phyloP scores from a whole-genome alignment of 345 rosid genomes.

The Punica granatum region DNA sequence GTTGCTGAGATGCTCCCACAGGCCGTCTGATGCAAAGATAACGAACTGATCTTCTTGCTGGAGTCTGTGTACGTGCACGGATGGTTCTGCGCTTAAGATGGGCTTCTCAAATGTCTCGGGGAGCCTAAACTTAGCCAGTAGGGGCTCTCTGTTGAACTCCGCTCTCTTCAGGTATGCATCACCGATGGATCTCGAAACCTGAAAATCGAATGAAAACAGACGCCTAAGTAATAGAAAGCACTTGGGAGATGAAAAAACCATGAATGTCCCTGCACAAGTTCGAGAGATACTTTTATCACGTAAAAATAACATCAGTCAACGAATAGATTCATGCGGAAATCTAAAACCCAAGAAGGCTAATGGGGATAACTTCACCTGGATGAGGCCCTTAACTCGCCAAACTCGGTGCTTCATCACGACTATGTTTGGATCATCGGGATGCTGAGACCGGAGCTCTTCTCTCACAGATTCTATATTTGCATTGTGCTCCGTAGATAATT shows the following conservation, averaged over 20 bases:
- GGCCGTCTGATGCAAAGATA: constrained; percentile 83
- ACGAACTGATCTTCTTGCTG: constrained; percentile 57
- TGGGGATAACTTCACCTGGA: constrained; percentile 44
- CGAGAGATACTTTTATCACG: too few species aligned
- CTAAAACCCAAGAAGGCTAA: neutral
- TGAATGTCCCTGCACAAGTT: too few species aligned
- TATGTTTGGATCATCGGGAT: constrained; percentile 63
- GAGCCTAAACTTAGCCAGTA: constrained; percentile 44
- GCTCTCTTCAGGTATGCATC: constrained; percentile 72
- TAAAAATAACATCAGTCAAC: too few species aligned
- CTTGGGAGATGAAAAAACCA: too few species aligned
- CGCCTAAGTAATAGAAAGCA: neutral
- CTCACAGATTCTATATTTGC: constrained; percentile 54
- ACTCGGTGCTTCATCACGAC: constrained; percentile 51
- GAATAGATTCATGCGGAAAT: too few species aligned
- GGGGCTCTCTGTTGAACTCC: constrained; percentile 79
- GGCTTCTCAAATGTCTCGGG: constrained; percentile 52
- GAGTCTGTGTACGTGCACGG: constrained; percentile 41
- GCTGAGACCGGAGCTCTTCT: constrained; percentile 50
- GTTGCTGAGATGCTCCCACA: constrained; percentile 80
- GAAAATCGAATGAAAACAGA: constrained; percentile 8
- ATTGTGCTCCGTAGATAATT: constrained; percentile 70
- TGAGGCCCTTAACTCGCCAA: constrained; percentile 85
- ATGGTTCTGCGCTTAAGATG: constrained; percentile 63
- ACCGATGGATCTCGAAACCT: constrained; percentile 82